These are phyloP conservation scores for Penicillium nordicum DNA, from an alignment of 2,329 filamentous ascomycete species.

Conservation along the genomic window DNA sequence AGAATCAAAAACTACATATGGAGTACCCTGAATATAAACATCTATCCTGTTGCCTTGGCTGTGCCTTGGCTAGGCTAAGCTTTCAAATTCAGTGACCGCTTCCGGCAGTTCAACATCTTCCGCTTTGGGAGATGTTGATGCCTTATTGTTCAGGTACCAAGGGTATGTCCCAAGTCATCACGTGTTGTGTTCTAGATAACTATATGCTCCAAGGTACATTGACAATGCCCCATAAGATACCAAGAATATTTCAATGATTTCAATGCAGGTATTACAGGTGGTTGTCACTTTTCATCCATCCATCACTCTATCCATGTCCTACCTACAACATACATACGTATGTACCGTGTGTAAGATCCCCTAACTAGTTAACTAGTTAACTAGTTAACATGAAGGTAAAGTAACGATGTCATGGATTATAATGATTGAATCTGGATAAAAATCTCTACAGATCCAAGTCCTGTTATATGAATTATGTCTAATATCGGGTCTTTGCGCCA, in stretches of 20 bases:
- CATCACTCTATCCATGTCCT: too few species aligned
- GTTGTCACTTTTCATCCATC: background rate
- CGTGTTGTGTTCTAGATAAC: background rate
- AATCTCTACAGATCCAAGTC: background rate
- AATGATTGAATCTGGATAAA: background rate
- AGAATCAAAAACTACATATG: background rate
- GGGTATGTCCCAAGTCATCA: background rate
- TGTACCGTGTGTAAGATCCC: background rate
- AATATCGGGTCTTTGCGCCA: too few species aligned
- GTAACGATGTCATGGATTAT: background rate
- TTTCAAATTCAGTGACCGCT: background rate
- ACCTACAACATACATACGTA: too few species aligned
- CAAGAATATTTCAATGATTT: background rate
- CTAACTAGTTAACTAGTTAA: too few species aligned
- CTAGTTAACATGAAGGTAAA: too few species aligned
- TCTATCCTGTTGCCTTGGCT: background rate
- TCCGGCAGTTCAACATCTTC: background rate
- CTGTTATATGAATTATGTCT: background rate
- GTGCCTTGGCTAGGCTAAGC: background rate
- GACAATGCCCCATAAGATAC: too few species aligned
- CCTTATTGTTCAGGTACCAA: background rate
- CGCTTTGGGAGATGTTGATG: background rate
- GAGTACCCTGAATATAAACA: background rate
- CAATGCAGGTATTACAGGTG: background rate
- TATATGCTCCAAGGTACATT: background rate